phyloP scores from a whole-genome alignment of 768 basidiomycete species.

The Termitomyces sp. region DNA sequence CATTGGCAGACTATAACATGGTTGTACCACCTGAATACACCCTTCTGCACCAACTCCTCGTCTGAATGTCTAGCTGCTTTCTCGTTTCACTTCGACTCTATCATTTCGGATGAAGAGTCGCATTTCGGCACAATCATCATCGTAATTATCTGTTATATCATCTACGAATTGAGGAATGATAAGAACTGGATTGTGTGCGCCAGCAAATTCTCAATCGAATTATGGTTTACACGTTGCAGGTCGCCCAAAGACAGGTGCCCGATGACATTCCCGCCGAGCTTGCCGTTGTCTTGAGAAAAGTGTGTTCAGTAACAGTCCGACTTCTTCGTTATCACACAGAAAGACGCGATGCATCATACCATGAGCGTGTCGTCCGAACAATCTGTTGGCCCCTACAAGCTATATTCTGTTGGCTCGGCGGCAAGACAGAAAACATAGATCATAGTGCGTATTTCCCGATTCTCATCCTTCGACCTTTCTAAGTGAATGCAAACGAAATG shows the following conservation, averaged over 20 bases:
- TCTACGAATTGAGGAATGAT: not conserved
- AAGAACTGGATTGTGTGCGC: constrained; percentile 9
- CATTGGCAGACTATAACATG: constrained; percentile 45
- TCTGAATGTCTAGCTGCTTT: constrained; percentile 2
- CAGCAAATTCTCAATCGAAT: constrained; percentile 22
- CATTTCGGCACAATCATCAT: constrained; percentile 3
- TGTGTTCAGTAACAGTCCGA: constrained; percentile 24
- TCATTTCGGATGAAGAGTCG: not conserved
- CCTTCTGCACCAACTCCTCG: constrained; percentile 5
- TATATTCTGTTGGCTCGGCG: constrained; percentile 24
- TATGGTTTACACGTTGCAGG: constrained; percentile 7
- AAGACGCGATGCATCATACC: constrained; percentile 6
- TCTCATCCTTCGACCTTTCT: not conserved
- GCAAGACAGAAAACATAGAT: constrained; percentile 17
- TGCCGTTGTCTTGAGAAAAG: constrained; percentile 22
- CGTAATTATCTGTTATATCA: constrained; percentile 1
- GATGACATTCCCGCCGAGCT: constrained; percentile 9
- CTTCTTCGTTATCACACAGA: constrained; percentile 18
- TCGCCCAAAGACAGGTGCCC: constrained; percentile 1
- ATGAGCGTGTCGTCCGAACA: constrained; percentile 14
- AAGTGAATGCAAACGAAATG: not conserved
- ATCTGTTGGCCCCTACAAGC: constrained; percentile 24
- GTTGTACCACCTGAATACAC: constrained; percentile 39
- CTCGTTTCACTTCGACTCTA: not conserved
- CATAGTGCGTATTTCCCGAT: constrained; percentile 16